Percentiles rank a stretch among this genome's conserved stretches.
These are phyloP conservation scores for Ophiostoma tasmaniense DNA, from an alignment of 2,329 filamentous ascomycete species.

Conservation along the genomic window DNA sequence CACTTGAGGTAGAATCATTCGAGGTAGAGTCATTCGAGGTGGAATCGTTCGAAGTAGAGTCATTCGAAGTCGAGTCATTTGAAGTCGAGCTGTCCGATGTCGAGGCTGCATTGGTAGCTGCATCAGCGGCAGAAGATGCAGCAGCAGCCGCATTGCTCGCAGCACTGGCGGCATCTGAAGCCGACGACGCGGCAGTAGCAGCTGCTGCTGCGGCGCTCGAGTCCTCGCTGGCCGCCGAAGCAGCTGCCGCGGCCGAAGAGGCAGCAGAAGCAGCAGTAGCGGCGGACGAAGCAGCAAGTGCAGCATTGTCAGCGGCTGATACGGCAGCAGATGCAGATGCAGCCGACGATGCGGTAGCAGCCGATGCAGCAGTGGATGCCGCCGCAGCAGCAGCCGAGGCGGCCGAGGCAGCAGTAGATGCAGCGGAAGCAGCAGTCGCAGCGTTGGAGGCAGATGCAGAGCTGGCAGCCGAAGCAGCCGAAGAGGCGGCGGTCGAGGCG, in stretches of 20 bases:
- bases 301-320: neutral
- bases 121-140: neutral
- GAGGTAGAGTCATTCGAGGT: neutral
- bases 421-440: neutral
- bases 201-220: neutral
- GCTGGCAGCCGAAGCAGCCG: neutral
- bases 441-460: neutral
- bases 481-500: neutral
- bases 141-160: neutral
- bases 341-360: constrained; percentile 4
- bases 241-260: constrained; percentile 8
- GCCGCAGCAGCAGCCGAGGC: neutral
- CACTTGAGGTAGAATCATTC: neutral
- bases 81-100: neutral
- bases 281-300: neutral
- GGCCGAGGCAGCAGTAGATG: neutral
- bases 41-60: neutral
- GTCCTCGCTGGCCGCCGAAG: neutral
- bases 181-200: neutral
- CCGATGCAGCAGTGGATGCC: constrained; percentile 9
- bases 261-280: constrained; percentile 1
- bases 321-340: neutral
- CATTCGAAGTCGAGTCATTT: neutral
- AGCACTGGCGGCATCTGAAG: neutral
- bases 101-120: neutral